Conservation (phyloP, 164 flowering plant species). For the Malania oleifera region DNA sequence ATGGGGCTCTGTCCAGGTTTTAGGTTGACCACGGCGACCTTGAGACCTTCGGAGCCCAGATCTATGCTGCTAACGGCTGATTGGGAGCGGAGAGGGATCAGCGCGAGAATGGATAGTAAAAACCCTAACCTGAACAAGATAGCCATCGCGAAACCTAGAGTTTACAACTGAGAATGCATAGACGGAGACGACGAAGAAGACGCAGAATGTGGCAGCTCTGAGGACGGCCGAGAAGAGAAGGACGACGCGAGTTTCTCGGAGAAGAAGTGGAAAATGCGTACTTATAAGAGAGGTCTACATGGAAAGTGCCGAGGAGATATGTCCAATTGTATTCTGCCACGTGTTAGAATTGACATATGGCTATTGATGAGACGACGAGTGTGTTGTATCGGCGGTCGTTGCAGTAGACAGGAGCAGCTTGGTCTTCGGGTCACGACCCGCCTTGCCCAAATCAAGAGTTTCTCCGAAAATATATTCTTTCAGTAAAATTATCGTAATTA, state of each 20-base stretch:
- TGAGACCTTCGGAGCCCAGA: conserved; percentile 93
- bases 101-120: conserved; percentile 23
- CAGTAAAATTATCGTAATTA: too few species aligned
- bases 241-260: neutral
- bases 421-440: too few species aligned
- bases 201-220: neutral
- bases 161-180: neutral
- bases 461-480: too few species aligned
- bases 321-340: neutral
- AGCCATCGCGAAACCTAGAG: conserved; percentile 9
- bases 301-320: neutral
- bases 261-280: neutral
- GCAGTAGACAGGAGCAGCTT: too few species aligned
- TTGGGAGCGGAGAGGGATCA: conserved; percentile 26
- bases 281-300: conserved; percentile 3
- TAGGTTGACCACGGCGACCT: conserved; percentile 90
- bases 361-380: conserved; percentile 5
- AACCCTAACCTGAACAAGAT: conserved; percentile 22
- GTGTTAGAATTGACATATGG: conserved; percentile 3
- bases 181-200: neutral
- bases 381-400: conserved; percentile 16
- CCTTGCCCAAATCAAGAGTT: too few species aligned
- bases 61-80: conserved; percentile 89
- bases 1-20: conserved; percentile 90
- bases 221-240: neutral